phyloP scores from a whole-genome alignment of 1,284 basidiomycete genomes.

The Ustilago trichophora region DNA sequence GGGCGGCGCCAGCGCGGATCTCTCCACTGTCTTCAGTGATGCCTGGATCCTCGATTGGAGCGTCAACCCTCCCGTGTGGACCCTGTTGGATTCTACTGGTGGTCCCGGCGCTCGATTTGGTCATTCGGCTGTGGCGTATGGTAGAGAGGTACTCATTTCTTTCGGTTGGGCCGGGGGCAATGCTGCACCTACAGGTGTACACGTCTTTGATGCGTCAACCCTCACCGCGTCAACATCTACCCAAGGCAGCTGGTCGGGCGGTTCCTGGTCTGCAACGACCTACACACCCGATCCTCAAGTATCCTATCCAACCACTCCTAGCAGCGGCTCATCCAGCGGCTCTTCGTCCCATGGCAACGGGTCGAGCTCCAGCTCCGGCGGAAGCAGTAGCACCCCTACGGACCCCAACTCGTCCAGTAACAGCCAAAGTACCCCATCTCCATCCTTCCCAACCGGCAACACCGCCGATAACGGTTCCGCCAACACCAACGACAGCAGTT shows the following conservation, averaged over 20 bases:
- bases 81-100: constrained; percentile 20
- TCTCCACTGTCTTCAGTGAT: constrained; percentile 53
- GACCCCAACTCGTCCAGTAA: background rate
- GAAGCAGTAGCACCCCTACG: too few species aligned
- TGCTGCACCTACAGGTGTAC: constrained; percentile 40
- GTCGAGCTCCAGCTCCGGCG: too few species aligned
- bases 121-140: constrained; percentile 58
- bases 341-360: background rate
- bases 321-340: background rate
- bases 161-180: constrained; percentile 53
- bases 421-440: too few species aligned
- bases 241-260: constrained; percentile 47
- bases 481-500: constrained; percentile 3
- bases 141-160: constrained; percentile 43
- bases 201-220: constrained; percentile 49
- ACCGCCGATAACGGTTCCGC: background rate
- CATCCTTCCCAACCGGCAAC: constrained; percentile 20
- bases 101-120: constrained; percentile 54
- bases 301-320: background rate
- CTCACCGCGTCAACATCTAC: constrained; percentile 4
- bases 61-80: constrained; percentile 53
- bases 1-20: constrained; percentile 55
- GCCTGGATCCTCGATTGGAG: constrained; percentile 62
- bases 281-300: constrained; percentile 54
- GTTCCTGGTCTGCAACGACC: constrained; percentile 39